phyloP scores from a whole-genome alignment of 2,329 filamentous ascomycete species.

The Ophiostoma piceae region DNA sequence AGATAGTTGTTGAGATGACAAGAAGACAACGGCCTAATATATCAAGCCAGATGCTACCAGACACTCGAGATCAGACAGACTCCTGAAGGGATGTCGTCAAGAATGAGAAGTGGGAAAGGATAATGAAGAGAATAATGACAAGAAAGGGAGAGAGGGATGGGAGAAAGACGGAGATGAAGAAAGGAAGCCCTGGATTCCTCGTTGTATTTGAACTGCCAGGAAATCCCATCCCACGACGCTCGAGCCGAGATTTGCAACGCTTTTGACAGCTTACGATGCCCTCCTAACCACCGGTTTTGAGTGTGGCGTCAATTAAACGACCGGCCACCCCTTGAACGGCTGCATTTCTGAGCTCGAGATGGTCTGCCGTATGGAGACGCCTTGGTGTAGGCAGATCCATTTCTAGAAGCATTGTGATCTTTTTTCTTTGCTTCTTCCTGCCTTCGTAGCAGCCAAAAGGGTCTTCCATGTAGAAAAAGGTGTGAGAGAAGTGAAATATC shows the following conservation, averaged over 20 bases:
- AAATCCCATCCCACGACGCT: background rate
- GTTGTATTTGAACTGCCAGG: conserved; percentile 15
- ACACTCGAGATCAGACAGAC: background rate
- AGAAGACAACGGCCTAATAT: conserved; percentile 1
- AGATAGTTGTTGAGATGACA: background rate
- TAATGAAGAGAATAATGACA: conserved; percentile 7
- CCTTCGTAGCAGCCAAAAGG: background rate
- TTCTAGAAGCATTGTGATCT: conserved; percentile 6
- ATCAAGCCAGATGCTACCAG: conserved; percentile 2
- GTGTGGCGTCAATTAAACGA: conserved; percentile 17
- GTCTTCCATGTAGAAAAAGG: background rate
- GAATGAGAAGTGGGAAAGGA: conserved; percentile 5
- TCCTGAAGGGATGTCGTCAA: conserved; percentile 9
- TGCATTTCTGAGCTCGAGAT: conserved; percentile 20
- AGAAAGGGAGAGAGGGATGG: conserved; percentile 22
- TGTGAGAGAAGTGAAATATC: background rate
- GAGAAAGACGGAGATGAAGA: conserved; percentile 20
- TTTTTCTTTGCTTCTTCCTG: conserved; percentile 3
- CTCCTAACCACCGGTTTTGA: background rate
- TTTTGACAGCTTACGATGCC: conserved; percentile 7
- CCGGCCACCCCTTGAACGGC: conserved; percentile 24
- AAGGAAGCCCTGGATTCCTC: conserved; percentile 15
- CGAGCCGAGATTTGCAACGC: background rate
- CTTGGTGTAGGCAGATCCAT: conserved; percentile 19
- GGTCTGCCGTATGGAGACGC: background rate